Evolutionary conservation across 2,329 filamentous ascomycete genomes (phyloP).

Genomic region (Lachnellula cervina): DNA sequence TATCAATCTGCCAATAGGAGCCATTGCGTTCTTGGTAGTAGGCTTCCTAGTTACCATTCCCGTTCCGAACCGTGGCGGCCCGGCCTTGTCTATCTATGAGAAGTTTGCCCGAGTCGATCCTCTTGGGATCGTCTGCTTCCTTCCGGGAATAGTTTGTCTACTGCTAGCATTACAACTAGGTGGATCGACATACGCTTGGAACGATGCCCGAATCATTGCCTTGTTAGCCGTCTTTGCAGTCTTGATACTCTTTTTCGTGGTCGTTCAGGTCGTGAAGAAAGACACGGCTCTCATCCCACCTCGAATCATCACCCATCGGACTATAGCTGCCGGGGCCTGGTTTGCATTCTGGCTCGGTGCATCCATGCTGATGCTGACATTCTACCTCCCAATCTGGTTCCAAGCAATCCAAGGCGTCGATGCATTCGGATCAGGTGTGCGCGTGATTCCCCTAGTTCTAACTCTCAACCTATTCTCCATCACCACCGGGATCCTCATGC

Average conservation of each 20-base stretch:
- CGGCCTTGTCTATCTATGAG: neutral
- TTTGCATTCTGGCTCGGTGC: slow-evolving; percentile 29
- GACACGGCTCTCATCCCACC: slow-evolving; percentile 36
- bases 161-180: slow-evolving; percentile 31
- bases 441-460: slow-evolving; percentile 33
- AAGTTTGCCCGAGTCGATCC: slow-evolving; percentile 33
- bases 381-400: slow-evolving; percentile 44
- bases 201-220: slow-evolving; percentile 30
- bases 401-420: slow-evolving; percentile 41
- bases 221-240: slow-evolving; percentile 27
- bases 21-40: no score
- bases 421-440: slow-evolving; percentile 42
- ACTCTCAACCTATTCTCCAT: slow-evolving; percentile 28
- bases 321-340: slow-evolving; percentile 28
- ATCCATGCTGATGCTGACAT: slow-evolving; percentile 35
- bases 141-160: slow-evolving; percentile 26
- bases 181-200: slow-evolving; percentile 25
- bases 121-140: slow-evolving; percentile 29
- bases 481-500: slow-evolving; percentile 24
- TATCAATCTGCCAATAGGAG: slow-evolving; percentile 34
- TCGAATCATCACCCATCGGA: slow-evolving; percentile 34
- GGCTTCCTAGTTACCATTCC: neutral
- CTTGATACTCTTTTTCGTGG: slow-evolving; percentile 24
- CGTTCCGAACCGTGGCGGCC: neutral
- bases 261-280: slow-evolving; percentile 31